Evolutionary conservation across 2,329 filamentous ascomycete genomes (phyloP), one percentile per base, ranked within the genome.

Genomic region (Fusarium robinianum): DNA sequence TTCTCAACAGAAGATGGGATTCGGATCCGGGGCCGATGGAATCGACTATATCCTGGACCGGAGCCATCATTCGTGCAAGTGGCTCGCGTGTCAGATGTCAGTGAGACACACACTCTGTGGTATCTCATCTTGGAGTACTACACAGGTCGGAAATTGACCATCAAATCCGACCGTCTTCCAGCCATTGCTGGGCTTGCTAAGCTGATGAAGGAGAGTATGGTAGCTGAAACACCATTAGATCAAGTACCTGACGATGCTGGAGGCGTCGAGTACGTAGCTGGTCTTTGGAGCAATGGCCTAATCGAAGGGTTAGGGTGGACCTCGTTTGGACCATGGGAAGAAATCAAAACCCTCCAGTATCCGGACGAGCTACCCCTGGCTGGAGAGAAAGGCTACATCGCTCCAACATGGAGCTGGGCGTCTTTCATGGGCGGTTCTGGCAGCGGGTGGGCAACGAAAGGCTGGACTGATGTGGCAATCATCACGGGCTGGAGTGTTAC

Each of bases 401-500:
- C 42, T 2, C 50, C 50, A 5, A 51, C 46, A 1, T 53, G 47
- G 50, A 53, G 47, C 11, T 26, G 19, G 15, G 47, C 35, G 10
- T 47, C 47, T 0, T 51, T 12, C 5, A 2, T 22, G 1, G 39
- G 33, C 0, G 9, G 5, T 2, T 41, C 35, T n/a, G 15, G 5
- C 3, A 35, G 48, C 26, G 50, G 35, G 1, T 19, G 3, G 11
- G 32, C 23, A 2, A 18, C 19, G 27, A 12, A 16, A 4, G 36
- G 17, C 4, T 51, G 40, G 50, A 23, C 17, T 2, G 43, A 51
- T 5, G 10, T 51, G 9, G 50, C 43, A 1, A 12, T 18, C 12
- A 7, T 18, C 4, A 26, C 24, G 2, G 29, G 16, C 1, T 45
- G 39, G 17, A 17, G 16, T 10, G 33, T 45, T 5, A 33, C 15